Conservation (phyloP, 345 rosid genomes). For the Melastoma malabathricum region DNA sequence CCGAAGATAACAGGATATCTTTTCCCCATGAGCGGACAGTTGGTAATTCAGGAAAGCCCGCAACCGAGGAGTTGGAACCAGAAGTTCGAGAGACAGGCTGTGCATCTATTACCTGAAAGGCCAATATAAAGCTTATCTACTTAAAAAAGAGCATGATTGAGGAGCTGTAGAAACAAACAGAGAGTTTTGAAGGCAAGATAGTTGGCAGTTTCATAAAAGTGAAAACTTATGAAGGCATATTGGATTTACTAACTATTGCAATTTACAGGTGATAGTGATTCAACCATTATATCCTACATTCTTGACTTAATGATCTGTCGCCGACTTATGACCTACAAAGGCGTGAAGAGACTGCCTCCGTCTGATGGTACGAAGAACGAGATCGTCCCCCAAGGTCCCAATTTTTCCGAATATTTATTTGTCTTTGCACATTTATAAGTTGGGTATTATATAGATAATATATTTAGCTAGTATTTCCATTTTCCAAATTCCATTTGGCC, state of each 20-base stretch:
- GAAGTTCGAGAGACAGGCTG: conserved; percentile 13
- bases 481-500: no score
- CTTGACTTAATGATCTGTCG: conserved; percentile 2
- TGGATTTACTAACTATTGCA: conserved; percentile 30
- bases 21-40: conserved; percentile 4
- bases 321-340: conserved; percentile 11
- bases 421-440: no score
- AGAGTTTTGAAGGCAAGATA: conserved; percentile 29
- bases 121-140: conserved; percentile 39
- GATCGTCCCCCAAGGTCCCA: conserved; percentile 20
- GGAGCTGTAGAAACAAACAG: conserved; percentile 29
- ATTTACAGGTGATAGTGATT: conserved; percentile 31
- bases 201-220: conserved; percentile 45
- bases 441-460: no score
- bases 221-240: conserved; percentile 26
- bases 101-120: conserved; percentile 26
- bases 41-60: conserved; percentile 6
- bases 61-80: conserved; percentile 12
- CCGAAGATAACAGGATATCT: not conserved
- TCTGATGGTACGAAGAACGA: conserved; percentile 10
- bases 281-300: not conserved
- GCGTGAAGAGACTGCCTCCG: conserved; percentile 19
- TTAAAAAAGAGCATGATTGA: conserved; percentile 32
- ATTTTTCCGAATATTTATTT: no score
- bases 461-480: no score